Conservation (phyloP, 805 yeast genomes). For the Candida jianshihensis region DNA sequence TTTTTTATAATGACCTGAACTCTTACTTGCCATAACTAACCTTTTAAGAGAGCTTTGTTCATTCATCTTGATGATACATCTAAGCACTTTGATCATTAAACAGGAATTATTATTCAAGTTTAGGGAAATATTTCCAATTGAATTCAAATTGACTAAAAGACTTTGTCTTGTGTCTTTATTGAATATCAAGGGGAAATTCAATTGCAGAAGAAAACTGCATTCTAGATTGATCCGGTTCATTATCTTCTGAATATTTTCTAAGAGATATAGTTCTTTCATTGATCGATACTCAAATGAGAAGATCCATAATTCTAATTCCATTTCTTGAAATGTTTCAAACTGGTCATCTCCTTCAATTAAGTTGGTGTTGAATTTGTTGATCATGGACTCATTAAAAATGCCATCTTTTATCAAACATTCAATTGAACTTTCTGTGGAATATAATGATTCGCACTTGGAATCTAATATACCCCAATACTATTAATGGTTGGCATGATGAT, state of each 20-base stretch:
- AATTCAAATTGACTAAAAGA: background rate
- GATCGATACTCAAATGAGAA: background rate
- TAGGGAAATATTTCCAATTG: background rate
- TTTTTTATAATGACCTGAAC: constrained; percentile 7
- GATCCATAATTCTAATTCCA: background rate
- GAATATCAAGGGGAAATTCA: background rate
- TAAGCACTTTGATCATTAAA: background rate
- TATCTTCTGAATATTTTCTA: background rate
- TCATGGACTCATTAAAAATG: background rate
- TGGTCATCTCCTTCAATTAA: background rate
- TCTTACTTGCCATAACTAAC: background rate
- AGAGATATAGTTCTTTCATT: background rate
- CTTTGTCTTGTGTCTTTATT: background rate
- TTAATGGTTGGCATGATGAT: background rate
- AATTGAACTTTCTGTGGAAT: background rate
- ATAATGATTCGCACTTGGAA: background rate
- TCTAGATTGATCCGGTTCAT: background rate
- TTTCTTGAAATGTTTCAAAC: background rate
- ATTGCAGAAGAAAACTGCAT: background rate
- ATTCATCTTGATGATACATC: background rate
- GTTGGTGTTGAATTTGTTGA: constrained; percentile 1
- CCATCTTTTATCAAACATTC: background rate
- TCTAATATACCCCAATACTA: background rate
- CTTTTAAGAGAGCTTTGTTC: background rate
- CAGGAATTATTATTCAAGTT: background rate